phyloP scores from a whole-genome alignment of 768 basidiomycete genomes.

The Rhizopogon vinicolor region DNA sequence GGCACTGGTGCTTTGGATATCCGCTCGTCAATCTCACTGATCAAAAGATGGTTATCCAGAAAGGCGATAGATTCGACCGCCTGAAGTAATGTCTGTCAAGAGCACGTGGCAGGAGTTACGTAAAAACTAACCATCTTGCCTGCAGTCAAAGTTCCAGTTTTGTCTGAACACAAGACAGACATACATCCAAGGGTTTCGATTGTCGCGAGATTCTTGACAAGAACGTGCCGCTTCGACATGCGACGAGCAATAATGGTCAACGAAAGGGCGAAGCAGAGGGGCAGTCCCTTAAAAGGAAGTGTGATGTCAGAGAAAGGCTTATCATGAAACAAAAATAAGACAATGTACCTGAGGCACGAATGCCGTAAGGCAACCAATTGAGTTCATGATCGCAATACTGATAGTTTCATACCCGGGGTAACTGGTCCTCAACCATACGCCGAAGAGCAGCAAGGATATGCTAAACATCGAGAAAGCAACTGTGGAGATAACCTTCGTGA shows the following conservation, averaged over 20 bases:
- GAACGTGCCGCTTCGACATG: conserved; percentile 41
- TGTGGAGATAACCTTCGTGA: conserved; percentile 47
- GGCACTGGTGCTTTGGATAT: conserved; percentile 8
- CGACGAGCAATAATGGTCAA: conserved; percentile 45
- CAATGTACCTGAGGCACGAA: conserved; percentile 35
- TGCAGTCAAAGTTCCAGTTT: conserved; percentile 48
- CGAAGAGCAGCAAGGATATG: conserved; percentile 35
- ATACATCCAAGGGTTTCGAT: conserved; percentile 52
- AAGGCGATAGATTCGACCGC: conserved; percentile 38
- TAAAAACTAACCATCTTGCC: conserved; percentile 38
- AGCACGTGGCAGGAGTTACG: not conserved
- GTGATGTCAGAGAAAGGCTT: not conserved
- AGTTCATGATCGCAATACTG: conserved; percentile 32
- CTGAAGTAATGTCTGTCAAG: conserved; percentile 11
- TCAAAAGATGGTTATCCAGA: conserved; percentile 20
- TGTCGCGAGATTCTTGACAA: conserved; percentile 48
- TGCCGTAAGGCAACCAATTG: conserved; percentile 35
- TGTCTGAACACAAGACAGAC: conserved; percentile 51
- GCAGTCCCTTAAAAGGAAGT: conserved; percentile 25
- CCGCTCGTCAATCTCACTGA: conserved; percentile 15
- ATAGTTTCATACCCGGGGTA: conserved; percentile 32
- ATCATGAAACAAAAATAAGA: not conserved
- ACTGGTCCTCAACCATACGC: conserved; percentile 35
- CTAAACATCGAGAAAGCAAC: conserved; percentile 36
- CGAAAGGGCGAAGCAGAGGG: conserved; percentile 44